Conservation (phyloP, 106 monocot species). For the Acorus calamus region DNA sequence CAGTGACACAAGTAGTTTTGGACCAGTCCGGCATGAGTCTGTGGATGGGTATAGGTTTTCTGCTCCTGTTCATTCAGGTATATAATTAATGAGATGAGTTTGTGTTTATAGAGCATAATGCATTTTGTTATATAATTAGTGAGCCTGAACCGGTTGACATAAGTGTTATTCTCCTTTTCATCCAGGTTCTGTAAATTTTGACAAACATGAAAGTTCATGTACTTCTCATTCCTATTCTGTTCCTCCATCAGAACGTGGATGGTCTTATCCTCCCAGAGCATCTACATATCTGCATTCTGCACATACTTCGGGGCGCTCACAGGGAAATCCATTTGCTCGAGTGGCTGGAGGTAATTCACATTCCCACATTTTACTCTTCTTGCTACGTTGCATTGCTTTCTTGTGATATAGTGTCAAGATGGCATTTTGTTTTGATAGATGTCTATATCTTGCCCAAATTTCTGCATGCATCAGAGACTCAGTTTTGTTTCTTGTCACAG, state of each 20-base stretch:
- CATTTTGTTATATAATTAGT: not conserved
- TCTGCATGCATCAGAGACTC: not conserved
- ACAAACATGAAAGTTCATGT: conserved; percentile 26
- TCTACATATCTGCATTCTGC: conserved; percentile 28
- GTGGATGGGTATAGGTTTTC: conserved; percentile 34
- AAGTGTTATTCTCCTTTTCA: not conserved
- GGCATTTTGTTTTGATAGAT: not conserved
- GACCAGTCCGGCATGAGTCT: conserved; percentile 32
- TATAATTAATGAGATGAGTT: not conserved
- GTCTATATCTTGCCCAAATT: not conserved
- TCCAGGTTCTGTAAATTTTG: conserved; percentile 19
- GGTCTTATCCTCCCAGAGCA: conserved; percentile 49
- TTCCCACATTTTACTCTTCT: not conserved
- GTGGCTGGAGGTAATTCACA: conserved; percentile 42
- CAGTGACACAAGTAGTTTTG: conserved; percentile 22
- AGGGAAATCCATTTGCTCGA: conserved; percentile 36
- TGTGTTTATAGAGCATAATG: not conserved
- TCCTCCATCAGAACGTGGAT: conserved; percentile 38
- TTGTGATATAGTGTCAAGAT: not conserved
- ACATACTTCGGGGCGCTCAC: conserved; percentile 25
- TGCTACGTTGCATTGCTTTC: not conserved
- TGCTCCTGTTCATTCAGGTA: conserved; percentile 36
- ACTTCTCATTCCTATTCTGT: conserved; percentile 27
- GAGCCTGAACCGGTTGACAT: not conserved
- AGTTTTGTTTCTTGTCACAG: conserved; percentile 21